Conservation (phyloP, 1,139 yeast species). For the Zygoascus meyerae region DNA sequence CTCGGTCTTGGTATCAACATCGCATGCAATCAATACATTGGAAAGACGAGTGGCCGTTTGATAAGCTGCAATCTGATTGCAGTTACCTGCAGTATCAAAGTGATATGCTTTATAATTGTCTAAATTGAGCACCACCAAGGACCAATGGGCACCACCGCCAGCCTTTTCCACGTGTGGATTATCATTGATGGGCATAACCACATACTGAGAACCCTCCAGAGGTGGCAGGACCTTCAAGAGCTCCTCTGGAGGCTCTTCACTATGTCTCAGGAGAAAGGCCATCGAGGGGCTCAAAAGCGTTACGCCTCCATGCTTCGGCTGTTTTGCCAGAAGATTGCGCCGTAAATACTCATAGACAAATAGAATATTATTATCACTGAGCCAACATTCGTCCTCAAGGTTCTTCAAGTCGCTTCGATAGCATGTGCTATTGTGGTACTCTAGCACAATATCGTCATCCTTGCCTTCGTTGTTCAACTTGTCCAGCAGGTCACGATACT, state of each 20-base stretch:
- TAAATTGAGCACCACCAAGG: conserved; percentile 41
- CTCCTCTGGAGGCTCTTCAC: conserved; percentile 23
- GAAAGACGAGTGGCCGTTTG: conserved; percentile 6
- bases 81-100: conserved; percentile 43
- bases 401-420: conserved; percentile 44
- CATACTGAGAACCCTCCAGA: conserved; percentile 37
- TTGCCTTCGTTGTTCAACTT: background rate
- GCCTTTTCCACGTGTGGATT: conserved; percentile 41
- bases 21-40: background rate
- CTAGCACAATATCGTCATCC: conserved; percentile 16
- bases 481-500: background rate
- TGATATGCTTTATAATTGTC: conserved; percentile 37
- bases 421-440: conserved; percentile 28
- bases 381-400: conserved; percentile 56
- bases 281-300: conserved; percentile 38
- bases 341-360: conserved; percentile 58
- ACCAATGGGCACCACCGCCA: conserved; percentile 56
- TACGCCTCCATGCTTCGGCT: conserved; percentile 19
- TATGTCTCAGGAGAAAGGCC: conserved; percentile 35
- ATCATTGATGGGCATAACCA: conserved; percentile 50
- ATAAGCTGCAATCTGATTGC: conserved; percentile 35
- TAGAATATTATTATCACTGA: conserved; percentile 64
- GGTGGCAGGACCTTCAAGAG: conserved; percentile 42
- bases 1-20: background rate
- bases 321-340: conserved; percentile 20